Conservation (phyloP, 2,329 filamentous ascomycete genomes). For the Zasmidium cellare region DNA sequence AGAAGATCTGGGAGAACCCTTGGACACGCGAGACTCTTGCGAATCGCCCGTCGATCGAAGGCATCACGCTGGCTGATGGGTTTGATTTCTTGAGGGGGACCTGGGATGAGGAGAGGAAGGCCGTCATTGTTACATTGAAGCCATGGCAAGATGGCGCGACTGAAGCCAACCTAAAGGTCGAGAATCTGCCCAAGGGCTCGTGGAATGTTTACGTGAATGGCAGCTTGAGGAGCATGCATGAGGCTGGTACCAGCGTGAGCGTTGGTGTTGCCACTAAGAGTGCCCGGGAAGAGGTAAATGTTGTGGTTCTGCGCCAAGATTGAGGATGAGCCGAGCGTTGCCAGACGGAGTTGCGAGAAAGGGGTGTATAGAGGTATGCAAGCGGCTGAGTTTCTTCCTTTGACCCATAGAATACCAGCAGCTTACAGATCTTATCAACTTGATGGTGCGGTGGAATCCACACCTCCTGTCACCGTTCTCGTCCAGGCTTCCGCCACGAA, state of each 20-base stretch:
- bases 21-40: constrained; percentile 30
- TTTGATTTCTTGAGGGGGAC: constrained; percentile 28
- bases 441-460: too few relatives aligned
- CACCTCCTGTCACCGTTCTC: too few relatives aligned
- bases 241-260: not conserved
- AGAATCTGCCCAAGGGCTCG: not conserved
- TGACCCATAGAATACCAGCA: too few relatives aligned
- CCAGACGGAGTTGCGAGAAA: too few relatives aligned
- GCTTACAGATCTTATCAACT: too few relatives aligned
- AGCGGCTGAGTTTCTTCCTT: too few relatives aligned
- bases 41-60: constrained; percentile 34
- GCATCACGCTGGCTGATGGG: constrained; percentile 20
- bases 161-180: not conserved
- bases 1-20: constrained; percentile 38
- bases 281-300: not conserved
- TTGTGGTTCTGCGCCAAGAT: not conserved
- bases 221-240: not conserved
- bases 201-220: not conserved
- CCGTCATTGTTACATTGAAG: not conserved
- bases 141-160: not conserved
- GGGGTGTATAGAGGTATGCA: too few relatives aligned
- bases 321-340: not conserved
- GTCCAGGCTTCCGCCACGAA: too few relatives aligned
- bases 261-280: not conserved
- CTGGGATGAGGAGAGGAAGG: constrained; percentile 18